phyloP scores from a whole-genome alignment of 768 basidiomycete genomes.

The Agaricus sinodeliciosus region DNA sequence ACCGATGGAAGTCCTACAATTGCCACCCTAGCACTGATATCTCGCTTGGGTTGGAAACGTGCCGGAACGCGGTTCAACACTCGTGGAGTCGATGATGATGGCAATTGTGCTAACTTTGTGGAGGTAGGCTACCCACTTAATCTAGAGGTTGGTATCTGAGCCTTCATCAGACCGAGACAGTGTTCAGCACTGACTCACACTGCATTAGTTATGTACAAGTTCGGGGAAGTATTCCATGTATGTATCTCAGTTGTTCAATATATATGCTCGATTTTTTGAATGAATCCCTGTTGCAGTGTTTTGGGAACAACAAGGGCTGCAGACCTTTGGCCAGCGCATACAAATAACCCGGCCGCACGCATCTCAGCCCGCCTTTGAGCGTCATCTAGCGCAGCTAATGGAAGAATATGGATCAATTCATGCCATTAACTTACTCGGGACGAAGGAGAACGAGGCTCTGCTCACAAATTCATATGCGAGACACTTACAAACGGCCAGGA shows the following conservation, averaged over 20 bases:
- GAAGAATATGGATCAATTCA: conserved; percentile 84
- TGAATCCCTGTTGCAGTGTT: conserved; percentile 55
- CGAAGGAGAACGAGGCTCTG: conserved; percentile 86
- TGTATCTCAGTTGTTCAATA: conserved; percentile 28
- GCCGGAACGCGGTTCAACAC: conserved; percentile 98
- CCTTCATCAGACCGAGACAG: conserved; percentile 69
- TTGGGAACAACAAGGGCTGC: conserved; percentile 97
- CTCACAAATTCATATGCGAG: conserved; percentile 78
- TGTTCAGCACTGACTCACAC: conserved; percentile 81
- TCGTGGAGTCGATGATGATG: conserved; percentile 92
- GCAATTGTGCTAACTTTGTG: conserved; percentile 93
- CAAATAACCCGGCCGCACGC: conserved; percentile 95
- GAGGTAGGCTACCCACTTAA: conserved; percentile 48
- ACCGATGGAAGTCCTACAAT: conserved; percentile 66
- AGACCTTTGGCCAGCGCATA: conserved; percentile 90
- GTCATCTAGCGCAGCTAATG: conserved; percentile 82
- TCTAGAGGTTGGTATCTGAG: conserved; percentile 12
- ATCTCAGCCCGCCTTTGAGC: conserved; percentile 95
- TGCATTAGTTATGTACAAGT: conserved; percentile 92
- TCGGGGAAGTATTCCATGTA: conserved; percentile 92
- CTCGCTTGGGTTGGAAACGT: conserved; percentile 87
- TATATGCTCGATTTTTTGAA: conserved; percentile 11
- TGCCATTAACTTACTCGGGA: conserved; percentile 86
- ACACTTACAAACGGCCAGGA: conserved; percentile 65
- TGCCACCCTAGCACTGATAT: conserved; percentile 76